Percentiles rank a stretch among this genome's conserved stretches.
Conservation (phyloP, 2,329 filamentous ascomycete species). For the Pseudocercospora ulei region DNA sequence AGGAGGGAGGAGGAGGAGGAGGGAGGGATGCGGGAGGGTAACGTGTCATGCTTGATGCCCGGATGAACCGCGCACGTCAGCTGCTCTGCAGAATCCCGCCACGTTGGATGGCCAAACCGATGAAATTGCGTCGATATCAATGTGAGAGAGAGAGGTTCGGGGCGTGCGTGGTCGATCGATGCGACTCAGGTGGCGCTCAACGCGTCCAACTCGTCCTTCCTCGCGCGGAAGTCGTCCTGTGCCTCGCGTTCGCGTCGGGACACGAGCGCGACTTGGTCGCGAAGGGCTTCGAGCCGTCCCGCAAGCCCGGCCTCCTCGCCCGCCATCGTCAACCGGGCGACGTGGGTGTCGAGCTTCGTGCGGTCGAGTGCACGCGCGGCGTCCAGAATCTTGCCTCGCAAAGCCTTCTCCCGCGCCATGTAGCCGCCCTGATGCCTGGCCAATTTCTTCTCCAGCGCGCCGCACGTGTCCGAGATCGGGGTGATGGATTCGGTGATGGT, state of each 20-base stretch:
- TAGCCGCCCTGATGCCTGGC: constrained; percentile 79
- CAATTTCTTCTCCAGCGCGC: constrained; percentile 92
- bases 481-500: constrained; percentile 64
- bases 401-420: constrained; percentile 68
- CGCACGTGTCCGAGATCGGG: constrained; percentile 64
- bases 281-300: constrained; percentile 60
- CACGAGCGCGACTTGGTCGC: constrained; percentile 75
- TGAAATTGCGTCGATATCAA: no score
- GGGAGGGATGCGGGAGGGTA: no score
- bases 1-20: no score
- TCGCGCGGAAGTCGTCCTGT: constrained; percentile 70
- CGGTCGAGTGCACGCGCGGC: constrained; percentile 62
- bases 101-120: no score
- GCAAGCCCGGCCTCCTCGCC: constrained; percentile 69
- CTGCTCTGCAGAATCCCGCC: no score
- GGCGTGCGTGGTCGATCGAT: no score
- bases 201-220: constrained; percentile 60
- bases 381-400: constrained; percentile 68
- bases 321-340: constrained; percentile 64
- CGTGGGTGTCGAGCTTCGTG: constrained; percentile 60
- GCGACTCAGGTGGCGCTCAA: constrained; percentile 9
- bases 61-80: no score
- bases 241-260: constrained; percentile 77
- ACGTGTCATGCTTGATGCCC: no score
- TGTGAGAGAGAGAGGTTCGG: no score